phyloP scores from a whole-genome alignment of 2,329 filamentous ascomycete species.

The Scedosporium aurantiacum region DNA sequence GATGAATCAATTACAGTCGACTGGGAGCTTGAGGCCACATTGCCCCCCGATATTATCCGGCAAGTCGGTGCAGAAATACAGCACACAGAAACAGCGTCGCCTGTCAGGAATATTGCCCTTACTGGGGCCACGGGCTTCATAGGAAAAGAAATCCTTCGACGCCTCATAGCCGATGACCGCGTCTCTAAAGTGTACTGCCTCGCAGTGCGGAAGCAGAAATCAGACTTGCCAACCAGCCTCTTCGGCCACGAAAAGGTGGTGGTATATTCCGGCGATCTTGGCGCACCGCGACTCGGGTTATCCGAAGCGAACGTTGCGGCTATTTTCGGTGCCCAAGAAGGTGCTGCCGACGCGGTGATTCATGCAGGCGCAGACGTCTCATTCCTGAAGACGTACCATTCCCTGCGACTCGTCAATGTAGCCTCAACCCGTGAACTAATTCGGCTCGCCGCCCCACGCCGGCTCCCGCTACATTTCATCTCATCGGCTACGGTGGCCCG shows the following conservation, averaged over 20 bases:
- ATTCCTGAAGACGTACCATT: slow-evolving; percentile 25
- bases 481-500: slow-evolving; percentile 14
- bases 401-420: slow-evolving; percentile 23
- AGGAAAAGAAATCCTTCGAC: slow-evolving; percentile 24
- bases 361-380: slow-evolving; percentile 36
- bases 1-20: slow-evolving; percentile 4
- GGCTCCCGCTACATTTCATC: slow-evolving; percentile 20
- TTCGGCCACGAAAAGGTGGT: slow-evolving; percentile 19
- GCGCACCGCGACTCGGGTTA: slow-evolving; percentile 25
- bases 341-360: slow-evolving; percentile 31
- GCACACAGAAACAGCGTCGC: neutral
- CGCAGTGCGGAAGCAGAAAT: slow-evolving; percentile 21
- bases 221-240: slow-evolving; percentile 8
- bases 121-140: slow-evolving; percentile 31
- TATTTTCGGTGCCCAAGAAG: slow-evolving; percentile 1
- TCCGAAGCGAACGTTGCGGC: slow-evolving; percentile 8
- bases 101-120: slow-evolving; percentile 16
- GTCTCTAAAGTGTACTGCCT: slow-evolving; percentile 33
- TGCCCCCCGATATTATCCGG: neutral
- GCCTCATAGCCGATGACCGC: slow-evolving; percentile 19
- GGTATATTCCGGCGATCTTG: slow-evolving; percentile 25
- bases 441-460: slow-evolving; percentile 15
- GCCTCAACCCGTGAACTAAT: slow-evolving; percentile 22
- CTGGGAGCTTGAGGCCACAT: neutral
- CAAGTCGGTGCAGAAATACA: neutral